A percentile compares a stretch with the other conserved stretches of the same genome.
These are phyloP conservation scores for Nematodospora anomalae DNA, from an alignment of 1,139 yeast species.

Conservation along the genomic window DNA sequence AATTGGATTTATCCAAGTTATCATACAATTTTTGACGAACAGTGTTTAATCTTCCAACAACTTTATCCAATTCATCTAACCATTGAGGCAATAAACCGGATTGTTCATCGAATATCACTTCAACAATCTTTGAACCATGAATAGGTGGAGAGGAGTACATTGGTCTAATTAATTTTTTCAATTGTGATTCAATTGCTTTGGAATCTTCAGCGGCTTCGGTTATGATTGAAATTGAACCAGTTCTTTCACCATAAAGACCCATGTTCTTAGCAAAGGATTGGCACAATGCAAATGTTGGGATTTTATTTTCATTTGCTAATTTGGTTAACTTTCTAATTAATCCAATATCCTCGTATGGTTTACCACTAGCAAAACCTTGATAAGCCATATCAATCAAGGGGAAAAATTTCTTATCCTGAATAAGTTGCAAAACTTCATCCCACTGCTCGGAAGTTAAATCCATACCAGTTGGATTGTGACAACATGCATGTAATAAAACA, in stretches of 20 bases:
- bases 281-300: conserved; percentile 64
- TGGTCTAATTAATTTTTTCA: conserved; percentile 77
- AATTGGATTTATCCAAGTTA: conserved; percentile 52
- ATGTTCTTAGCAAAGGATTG: conserved; percentile 96
- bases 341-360: conserved; percentile 49
- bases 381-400: conserved; percentile 94
- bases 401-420: conserved; percentile 60
- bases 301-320: conserved; percentile 46
- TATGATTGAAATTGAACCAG: conserved; percentile 79
- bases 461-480: conserved; percentile 97
- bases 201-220: conserved; percentile 47
- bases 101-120: conserved; percentile 64
- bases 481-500: conserved; percentile 88
- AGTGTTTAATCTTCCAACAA: conserved; percentile 73
- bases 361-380: conserved; percentile 95
- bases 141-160: conserved; percentile 93
- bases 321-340: conserved; percentile 51
- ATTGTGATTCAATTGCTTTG: conserved; percentile 67
- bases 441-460: conserved; percentile 89
- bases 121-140: conserved; percentile 88
- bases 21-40: conserved; percentile 71
- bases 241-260: conserved; percentile 96
- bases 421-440: conserved; percentile 64
- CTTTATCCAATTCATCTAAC: conserved; percentile 72
- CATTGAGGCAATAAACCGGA: conserved; percentile 62